Evolutionary conservation across 2,329 filamentous ascomycete genomes (phyloP).

Genomic region (Aspergillus fructus): DNA sequence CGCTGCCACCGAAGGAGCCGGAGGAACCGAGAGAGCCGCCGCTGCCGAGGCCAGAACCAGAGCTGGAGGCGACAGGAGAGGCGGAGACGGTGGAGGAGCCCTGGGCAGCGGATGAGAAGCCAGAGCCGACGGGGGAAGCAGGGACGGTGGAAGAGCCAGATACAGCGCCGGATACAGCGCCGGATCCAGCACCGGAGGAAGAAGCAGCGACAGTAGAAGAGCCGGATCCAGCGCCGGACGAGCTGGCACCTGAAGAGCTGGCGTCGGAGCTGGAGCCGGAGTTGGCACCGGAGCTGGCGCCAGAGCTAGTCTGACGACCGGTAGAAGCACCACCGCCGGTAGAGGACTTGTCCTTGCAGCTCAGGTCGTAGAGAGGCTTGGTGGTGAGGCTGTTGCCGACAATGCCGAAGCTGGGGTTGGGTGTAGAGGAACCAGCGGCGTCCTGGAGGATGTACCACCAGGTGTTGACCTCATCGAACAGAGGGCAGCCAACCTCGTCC

Average conservation of each 20-base stretch:
- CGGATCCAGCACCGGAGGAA: conserved; percentile 7
- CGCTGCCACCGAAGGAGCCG: background rate
- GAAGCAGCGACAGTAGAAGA: conserved; percentile 3
- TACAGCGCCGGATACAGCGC: background rate
- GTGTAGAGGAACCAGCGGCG: conserved; percentile 20
- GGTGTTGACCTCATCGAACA: conserved; percentile 41
- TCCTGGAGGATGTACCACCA: conserved; percentile 47
- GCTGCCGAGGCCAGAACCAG: background rate
- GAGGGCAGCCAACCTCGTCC: conserved; percentile 71
- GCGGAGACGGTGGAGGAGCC: too few relatives aligned
- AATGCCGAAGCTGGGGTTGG: conserved; percentile 42
- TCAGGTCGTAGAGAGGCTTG: conserved; percentile 39
- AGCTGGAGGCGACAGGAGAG: background rate
- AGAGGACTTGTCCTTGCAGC: conserved; percentile 22
- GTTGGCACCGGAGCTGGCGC: conserved; percentile 11
- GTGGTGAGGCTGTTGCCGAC: conserved; percentile 34
- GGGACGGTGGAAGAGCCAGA: conserved; percentile 6
- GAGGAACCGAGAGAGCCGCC: conserved; percentile 2
- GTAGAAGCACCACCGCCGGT: too few relatives aligned
- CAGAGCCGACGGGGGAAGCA: conserved; percentile 1
- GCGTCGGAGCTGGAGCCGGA: conserved; percentile 4
- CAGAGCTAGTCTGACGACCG: too few relatives aligned
- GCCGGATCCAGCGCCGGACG: conserved; percentile 6
- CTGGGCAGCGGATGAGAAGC: conserved; percentile 19
- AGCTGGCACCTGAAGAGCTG: conserved; percentile 16